These are phyloP conservation scores for Dothideomycetidae sp. DNA, from an alignment of 2,329 filamentous ascomycete species.

Conservation along the genomic window DNA sequence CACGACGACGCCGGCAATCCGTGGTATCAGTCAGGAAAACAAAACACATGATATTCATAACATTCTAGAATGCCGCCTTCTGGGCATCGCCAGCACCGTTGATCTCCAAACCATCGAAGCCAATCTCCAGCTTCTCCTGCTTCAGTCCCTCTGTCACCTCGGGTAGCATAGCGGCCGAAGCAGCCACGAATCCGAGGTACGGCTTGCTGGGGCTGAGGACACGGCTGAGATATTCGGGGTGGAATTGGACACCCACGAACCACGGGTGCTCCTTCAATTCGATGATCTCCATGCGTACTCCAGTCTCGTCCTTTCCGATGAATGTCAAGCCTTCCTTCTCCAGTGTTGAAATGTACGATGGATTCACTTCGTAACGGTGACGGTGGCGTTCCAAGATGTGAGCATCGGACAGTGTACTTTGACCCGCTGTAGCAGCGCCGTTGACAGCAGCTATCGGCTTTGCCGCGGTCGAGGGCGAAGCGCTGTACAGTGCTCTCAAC, in stretches of 20 bases:
- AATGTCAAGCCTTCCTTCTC: constrained; percentile 55
- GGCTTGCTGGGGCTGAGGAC: constrained; percentile 61
- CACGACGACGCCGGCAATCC: too few relatives aligned
- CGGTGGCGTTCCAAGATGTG: constrained; percentile 58
- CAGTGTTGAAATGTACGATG: constrained; percentile 54
- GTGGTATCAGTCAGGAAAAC: too few relatives aligned
- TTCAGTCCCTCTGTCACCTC: constrained; percentile 23
- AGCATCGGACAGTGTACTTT: constrained; percentile 18
- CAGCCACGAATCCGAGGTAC: constrained; percentile 75
- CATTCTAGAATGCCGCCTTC: constrained; percentile 12
- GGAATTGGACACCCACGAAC: constrained; percentile 77
- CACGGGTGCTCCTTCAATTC: constrained; percentile 73
- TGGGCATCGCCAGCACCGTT: constrained; percentile 6
- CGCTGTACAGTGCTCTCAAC: constrained; percentile 60
- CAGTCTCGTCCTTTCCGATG: too few relatives aligned
- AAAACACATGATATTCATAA: too few relatives aligned
- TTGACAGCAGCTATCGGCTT: constrained; percentile 4
- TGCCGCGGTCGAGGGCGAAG: constrained; percentile 24
- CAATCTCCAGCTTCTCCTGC: constrained; percentile 6
- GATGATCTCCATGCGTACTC: constrained; percentile 67
- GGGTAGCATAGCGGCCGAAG: constrained; percentile 53
- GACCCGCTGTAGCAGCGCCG: neutral
- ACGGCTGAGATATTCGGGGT: constrained; percentile 70
- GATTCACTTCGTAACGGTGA: constrained; percentile 86
- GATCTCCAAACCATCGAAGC: constrained; percentile 6